Evolutionary conservation across 805 yeast genomes (phyloP), one percentile per base, ranked within the genome.

Genomic region (Pichia pseudocactophila): DNA sequence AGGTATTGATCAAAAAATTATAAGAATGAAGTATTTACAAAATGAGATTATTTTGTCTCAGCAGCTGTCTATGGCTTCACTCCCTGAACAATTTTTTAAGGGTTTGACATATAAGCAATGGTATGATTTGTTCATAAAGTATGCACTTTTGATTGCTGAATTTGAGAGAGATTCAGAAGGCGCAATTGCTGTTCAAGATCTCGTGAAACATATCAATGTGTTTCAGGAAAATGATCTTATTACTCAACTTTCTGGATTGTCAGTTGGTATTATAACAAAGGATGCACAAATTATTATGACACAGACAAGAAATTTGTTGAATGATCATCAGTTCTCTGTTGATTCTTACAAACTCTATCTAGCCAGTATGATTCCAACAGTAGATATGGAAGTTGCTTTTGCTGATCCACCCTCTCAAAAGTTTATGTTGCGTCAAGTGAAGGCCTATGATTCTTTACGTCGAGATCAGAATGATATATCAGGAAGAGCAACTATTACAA

Each of bases 361-460:
- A 55, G 74, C 82, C 36, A 70, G 82, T 36, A 50, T 54, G 26
- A 38, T 54, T n/a, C 59, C 65, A 17, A 50, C 49, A 9, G 47
- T 39, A 12, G 39, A 37, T 26, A 55, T 47, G 42, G 47, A 49
- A 28, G 48, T 43, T n/a, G 50, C 50, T 3, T 76, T 83, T 45
- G 80, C 85, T 39, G 80, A 82, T 37, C 78, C 86, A 30, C 84
- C 86, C 47, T 90, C 86, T 55, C 97, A 90, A 54, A 92, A 92
- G 59, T 90, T 79, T 57, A 80, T 90, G 48, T 64, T 92, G 46
- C 76, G 98, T 51, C 97, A 89, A 52, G 68, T 90, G 49, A 92
- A 90, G 57, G 94, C 96, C 0, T 79, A 76, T 57, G 98, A 92
- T 58, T 75, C 92, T 2, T 54, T 82, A 13, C 70, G 77, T 26